Percentiles rank a stretch among this genome's conserved stretches.
Evolutionary conservation across 1,284 basidiomycete genomes (phyloP).

Genomic region (Tilletiaria anomala): DNA sequence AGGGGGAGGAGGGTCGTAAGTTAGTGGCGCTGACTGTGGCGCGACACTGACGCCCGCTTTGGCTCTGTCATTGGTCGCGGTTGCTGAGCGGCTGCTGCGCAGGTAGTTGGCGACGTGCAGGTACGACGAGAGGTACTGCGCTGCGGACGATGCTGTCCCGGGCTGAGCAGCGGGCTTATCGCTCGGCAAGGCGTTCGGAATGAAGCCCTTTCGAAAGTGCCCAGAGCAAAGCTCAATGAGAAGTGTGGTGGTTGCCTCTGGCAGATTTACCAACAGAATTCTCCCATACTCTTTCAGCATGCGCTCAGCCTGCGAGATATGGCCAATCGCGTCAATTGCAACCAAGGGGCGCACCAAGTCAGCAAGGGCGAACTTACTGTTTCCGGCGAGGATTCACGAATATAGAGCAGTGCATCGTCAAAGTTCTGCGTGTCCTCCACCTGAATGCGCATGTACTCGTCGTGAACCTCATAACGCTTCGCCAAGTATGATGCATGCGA

Average conservation of each 20-base stretch:
- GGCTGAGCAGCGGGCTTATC: conserved; percentile 2
- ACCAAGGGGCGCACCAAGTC: conserved; percentile 2
- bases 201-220: conserved; percentile 18
- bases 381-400: conserved; percentile 60
- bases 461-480: conserved; percentile 73
- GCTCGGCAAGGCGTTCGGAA: neutral
- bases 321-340: neutral
- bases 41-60: neutral
- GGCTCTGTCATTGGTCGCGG: conserved; percentile 1
- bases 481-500: conserved; percentile 89
- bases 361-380: conserved; percentile 35
- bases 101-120: conserved; percentile 13
- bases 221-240: conserved; percentile 83
- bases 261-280: conserved; percentile 58
- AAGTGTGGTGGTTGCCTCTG: conserved; percentile 73
- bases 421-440: conserved; percentile 81
- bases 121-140: conserved; percentile 8
- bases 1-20: conserved; percentile 58
- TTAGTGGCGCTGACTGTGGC: conserved; percentile 2
- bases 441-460: conserved; percentile 84
- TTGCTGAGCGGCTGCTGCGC: conserved; percentile 3
- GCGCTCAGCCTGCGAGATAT: conserved; percentile 42
- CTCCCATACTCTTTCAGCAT: conserved; percentile 38
- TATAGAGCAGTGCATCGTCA: conserved; percentile 63
- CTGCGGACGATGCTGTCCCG: neutral